These are phyloP conservation scores for Phytophthora ramorum DNA, from an alignment of 352 stramenopile species.

Conservation along the genomic window DNA sequence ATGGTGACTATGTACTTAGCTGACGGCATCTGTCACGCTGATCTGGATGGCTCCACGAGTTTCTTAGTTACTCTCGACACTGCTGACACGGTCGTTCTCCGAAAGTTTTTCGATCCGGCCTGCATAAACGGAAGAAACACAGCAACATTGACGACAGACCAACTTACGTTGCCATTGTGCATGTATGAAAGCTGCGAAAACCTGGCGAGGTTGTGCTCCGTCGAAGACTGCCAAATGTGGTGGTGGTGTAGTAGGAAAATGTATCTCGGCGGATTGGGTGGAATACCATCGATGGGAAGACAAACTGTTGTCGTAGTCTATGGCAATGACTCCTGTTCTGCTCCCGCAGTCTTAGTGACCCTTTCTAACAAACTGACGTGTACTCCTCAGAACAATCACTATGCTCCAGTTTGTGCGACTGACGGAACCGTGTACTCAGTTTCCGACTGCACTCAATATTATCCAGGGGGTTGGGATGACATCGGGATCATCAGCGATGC, in stretches of 20 bases:
- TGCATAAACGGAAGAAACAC: background rate
- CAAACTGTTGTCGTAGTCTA: background rate
- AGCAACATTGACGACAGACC: background rate
- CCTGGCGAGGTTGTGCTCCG: background rate
- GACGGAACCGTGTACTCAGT: background rate
- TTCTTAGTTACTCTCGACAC: background rate
- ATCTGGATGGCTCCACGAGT: background rate
- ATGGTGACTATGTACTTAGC: background rate
- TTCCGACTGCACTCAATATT: slow-evolving; percentile 7
- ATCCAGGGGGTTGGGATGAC: background rate
- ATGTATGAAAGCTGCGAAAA: background rate
- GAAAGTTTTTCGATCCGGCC: background rate
- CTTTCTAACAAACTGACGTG: background rate
- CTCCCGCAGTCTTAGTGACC: background rate
- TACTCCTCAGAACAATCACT: background rate
- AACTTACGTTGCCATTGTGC: background rate
- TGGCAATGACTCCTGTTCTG: background rate
- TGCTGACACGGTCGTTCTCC: background rate
- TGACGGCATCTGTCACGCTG: slow-evolving; percentile 1
- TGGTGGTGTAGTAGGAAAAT: background rate
- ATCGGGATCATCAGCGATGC: slow-evolving; percentile 5
- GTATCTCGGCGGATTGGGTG: background rate
- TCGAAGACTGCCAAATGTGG: background rate
- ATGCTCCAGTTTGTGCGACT: background rate
- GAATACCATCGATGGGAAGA: background rate